Conservation (phyloP, 1,284 basidiomycete species). For the Xerocomus amazonicus region DNA sequence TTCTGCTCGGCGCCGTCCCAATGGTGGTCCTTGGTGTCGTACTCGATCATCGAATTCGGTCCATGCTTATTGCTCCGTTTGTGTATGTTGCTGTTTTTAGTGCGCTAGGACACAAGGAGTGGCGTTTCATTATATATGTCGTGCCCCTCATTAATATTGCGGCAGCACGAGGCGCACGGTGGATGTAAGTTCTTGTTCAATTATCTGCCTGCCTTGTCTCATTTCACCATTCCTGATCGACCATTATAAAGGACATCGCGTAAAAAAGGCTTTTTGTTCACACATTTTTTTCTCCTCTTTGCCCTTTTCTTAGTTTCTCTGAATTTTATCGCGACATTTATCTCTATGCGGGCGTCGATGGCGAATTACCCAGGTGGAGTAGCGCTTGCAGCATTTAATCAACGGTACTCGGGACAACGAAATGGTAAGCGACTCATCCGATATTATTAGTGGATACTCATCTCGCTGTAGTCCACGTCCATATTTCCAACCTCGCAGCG, state of each 20-base stretch:
- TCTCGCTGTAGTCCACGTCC: slow-evolving; percentile 50
- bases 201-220: too few species aligned
- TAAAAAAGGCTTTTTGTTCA: slow-evolving; percentile 43
- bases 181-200: slow-evolving; percentile 57
- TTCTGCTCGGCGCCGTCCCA: slow-evolving; percentile 67
- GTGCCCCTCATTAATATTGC: slow-evolving; percentile 82
- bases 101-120: slow-evolving; percentile 85
- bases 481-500: slow-evolving; percentile 79
- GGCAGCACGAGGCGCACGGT: slow-evolving; percentile 62
- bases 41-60: slow-evolving; percentile 47
- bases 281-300: slow-evolving; percentile 42
- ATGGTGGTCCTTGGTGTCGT: slow-evolving; percentile 55
- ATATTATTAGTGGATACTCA: not conserved
- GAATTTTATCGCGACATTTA: slow-evolving; percentile 51
- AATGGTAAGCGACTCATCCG: slow-evolving; percentile 29
- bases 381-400: slow-evolving; percentile 66
- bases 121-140: slow-evolving; percentile 91
- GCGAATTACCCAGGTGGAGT: slow-evolving; percentile 90
- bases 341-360: slow-evolving; percentile 59
- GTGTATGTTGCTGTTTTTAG: slow-evolving; percentile 70
- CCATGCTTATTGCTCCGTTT: slow-evolving; percentile 51
- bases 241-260: slow-evolving; percentile 39
- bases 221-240: not conserved
- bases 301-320: slow-evolving; percentile 45
- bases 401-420: slow-evolving; percentile 35